Conservation (phyloP, 768 basidiomycete genomes). For the Lentinula guzmanii region DNA sequence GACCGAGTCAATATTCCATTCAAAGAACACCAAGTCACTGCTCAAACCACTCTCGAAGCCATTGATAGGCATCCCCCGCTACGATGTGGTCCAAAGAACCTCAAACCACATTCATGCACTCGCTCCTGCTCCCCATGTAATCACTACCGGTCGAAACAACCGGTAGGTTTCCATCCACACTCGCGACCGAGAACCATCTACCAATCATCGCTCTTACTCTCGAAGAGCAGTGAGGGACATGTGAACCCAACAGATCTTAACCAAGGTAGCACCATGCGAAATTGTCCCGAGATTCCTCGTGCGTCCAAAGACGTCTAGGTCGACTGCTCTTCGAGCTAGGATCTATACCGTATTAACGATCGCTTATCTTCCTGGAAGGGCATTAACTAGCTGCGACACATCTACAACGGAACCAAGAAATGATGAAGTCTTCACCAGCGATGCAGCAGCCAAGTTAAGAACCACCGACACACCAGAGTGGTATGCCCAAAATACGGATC, state of each 20-base stretch:
- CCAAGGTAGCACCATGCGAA: not conserved
- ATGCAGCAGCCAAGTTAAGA: not conserved
- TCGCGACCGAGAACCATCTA: not conserved
- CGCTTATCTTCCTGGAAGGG: not conserved
- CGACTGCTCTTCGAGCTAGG: not conserved
- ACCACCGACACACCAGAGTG: constrained; percentile 2
- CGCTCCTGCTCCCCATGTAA: constrained; percentile 2
- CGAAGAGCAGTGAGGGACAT: constrained; percentile 5
- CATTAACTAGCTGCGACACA: not conserved
- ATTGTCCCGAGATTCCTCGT: not conserved
- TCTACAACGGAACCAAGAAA: not conserved
- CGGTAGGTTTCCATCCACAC: constrained; percentile 1
- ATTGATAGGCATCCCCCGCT: constrained; percentile 2
- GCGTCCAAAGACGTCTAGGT: not conserved
- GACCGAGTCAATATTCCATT: not conserved
- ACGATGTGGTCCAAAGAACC: constrained; percentile 3
- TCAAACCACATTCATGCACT: not conserved
- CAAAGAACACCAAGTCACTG: not conserved
- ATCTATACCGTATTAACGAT: not conserved
- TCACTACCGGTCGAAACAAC: constrained; percentile 4
- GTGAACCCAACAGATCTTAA: not conserved
- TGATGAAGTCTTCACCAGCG: not conserved
- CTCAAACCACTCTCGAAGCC: constrained; percentile 5
- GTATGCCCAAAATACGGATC: not conserved
- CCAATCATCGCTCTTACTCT: constrained; percentile 3